Percentiles rank a stretch among this genome's conserved stretches.
These are phyloP conservation scores for Rhodotorula diobovata DNA, from an alignment of 768 basidiomycete species.

Conservation along the genomic window DNA sequence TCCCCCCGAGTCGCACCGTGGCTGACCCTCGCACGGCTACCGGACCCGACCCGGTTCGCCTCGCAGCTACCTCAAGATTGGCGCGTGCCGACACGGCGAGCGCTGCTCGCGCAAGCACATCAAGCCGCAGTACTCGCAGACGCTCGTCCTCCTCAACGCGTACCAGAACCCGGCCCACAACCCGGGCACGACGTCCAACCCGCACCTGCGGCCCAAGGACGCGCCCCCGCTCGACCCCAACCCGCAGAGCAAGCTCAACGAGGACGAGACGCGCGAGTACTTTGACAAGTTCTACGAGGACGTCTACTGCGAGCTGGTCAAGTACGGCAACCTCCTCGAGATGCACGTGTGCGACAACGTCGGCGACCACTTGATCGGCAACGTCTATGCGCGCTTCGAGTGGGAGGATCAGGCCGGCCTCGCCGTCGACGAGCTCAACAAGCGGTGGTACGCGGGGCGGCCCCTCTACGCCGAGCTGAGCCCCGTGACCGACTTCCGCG, in stretches of 20 bases:
- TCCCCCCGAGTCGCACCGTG: conserved; percentile 34
- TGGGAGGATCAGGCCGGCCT: conserved; percentile 83
- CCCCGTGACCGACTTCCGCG: conserved; percentile 96
- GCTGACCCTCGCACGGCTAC: no score
- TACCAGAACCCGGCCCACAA: conserved; percentile 97
- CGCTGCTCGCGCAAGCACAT: conserved; percentile 98
- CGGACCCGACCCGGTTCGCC: neutral
- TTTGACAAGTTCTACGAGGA: conserved; percentile 51
- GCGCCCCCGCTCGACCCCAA: conserved; percentile 14
- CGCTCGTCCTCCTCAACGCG: conserved; percentile 91
- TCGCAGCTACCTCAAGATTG: conserved; percentile 61
- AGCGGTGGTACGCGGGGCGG: conserved; percentile 96
- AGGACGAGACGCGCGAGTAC: conserved; percentile 57
- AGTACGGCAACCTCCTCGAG: conserved; percentile 92
- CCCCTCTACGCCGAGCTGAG: conserved; percentile 95
- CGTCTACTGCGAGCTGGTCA: conserved; percentile 64
- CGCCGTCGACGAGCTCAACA: conserved; percentile 87
- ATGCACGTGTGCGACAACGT: conserved; percentile 99
- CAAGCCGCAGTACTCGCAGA: conserved; percentile 94
- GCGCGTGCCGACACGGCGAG: conserved; percentile 96
- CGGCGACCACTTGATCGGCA: conserved; percentile 83
- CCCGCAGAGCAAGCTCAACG: conserved; percentile 70
- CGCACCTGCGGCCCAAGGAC: conserved; percentile 30
- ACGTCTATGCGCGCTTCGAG: conserved; percentile 89
- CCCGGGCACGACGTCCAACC: conserved; percentile 34